These are phyloP conservation scores for Chaetothyriales sp. DNA, from an alignment of 2,329 filamentous ascomycete genomes.

Conservation along the genomic window DNA sequence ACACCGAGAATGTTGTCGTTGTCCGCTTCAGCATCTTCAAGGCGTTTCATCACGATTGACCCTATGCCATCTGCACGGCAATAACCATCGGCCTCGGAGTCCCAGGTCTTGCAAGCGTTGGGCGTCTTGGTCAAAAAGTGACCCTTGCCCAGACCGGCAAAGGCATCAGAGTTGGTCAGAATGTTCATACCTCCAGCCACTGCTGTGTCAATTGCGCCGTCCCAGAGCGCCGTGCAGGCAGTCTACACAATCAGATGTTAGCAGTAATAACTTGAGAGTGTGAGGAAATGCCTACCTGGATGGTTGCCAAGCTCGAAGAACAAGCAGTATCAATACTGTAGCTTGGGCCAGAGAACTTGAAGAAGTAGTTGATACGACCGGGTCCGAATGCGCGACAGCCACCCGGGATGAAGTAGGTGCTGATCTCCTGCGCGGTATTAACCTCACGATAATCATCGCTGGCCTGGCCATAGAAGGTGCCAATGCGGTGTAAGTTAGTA, in stretches of 20 bases:
- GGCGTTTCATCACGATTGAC: constrained; percentile 15
- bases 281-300: too few species aligned
- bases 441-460: constrained; percentile 19
- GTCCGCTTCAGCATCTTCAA: constrained; percentile 14
- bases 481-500: constrained; percentile 43
- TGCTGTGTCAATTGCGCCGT: constrained; percentile 58
- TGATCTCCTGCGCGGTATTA: constrained; percentile 15
- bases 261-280: too few species aligned
- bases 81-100: constrained; percentile 18
- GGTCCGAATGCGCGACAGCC: constrained; percentile 17
- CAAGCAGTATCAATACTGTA: constrained; percentile 57
- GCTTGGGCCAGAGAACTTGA: constrained; percentile 53
- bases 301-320: too few species aligned
- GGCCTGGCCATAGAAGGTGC: constrained; percentile 46
- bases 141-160: constrained; percentile 24
- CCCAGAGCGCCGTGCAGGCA: constrained; percentile 52
- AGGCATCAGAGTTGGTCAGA: constrained; percentile 39
- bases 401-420: constrained; percentile 19
- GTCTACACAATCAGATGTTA: too few species aligned
- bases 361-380: constrained; percentile 44
- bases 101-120: constrained; percentile 33
- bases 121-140: constrained; percentile 28
- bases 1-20: constrained; percentile 16
- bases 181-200: constrained; percentile 59
- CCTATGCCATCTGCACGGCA: constrained; percentile 18